phyloP scores from a whole-genome alignment of 2,329 filamentous ascomycete genomes.

The Claviceps purpurea region DNA sequence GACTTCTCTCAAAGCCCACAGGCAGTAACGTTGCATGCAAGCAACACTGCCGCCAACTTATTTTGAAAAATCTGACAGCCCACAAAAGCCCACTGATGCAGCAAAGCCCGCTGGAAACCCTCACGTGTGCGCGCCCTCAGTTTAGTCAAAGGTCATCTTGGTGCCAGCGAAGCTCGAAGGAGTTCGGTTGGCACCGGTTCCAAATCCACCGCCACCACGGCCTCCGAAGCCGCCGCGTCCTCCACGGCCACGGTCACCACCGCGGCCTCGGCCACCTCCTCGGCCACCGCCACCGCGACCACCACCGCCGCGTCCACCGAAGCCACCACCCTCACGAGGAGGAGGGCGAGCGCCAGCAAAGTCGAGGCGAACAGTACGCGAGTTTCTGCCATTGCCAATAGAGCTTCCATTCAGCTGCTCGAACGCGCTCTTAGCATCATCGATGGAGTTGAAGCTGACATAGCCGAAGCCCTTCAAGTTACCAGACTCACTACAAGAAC shows the following conservation, averaged over 20 bases:
- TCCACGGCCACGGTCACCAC: constrained; percentile 26
- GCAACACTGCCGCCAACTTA: constrained; percentile 19
- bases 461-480: constrained; percentile 89
- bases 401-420: constrained; percentile 54
- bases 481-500: constrained; percentile 52
- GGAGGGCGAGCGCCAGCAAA: constrained; percentile 56
- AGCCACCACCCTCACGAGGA: constrained; percentile 40
- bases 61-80: constrained; percentile 38
- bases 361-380: constrained; percentile 71
- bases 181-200: constrained; percentile 32
- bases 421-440: constrained; percentile 69
- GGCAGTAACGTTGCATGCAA: constrained; percentile 6
- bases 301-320: constrained; percentile 37
- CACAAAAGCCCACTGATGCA: constrained; percentile 33
- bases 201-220: constrained; percentile 38
- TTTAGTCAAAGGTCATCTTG: constrained; percentile 58
- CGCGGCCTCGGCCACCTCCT: constrained; percentile 21
- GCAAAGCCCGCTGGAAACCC: constrained; percentile 30
- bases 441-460: constrained; percentile 67
- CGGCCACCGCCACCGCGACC: constrained; percentile 35
- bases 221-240: constrained; percentile 28
- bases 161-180: constrained; percentile 46
- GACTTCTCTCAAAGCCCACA: constrained; percentile 43
- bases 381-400: constrained; percentile 50
- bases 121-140: constrained; percentile 18